Percentiles rank a stretch among this genome's conserved stretches.
Conservation (phyloP, 148 eudicot genomes). For the Dysphania ambrosioides region DNA sequence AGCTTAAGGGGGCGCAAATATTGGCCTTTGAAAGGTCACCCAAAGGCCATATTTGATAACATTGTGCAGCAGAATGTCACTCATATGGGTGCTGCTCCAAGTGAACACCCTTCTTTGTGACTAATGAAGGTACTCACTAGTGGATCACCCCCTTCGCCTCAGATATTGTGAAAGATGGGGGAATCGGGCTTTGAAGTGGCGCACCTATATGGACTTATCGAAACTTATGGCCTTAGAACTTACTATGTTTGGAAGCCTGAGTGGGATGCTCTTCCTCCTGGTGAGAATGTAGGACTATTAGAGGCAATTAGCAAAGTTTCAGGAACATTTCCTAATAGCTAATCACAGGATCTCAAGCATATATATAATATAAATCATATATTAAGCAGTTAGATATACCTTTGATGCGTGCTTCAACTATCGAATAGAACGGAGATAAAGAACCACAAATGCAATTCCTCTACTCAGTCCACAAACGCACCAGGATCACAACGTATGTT, state of each 20-base stretch:
- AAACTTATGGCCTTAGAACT: conserved; percentile 63
- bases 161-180: conserved; percentile 52
- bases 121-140: conserved; percentile 47
- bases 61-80: conserved; percentile 47
- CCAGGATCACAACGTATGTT: no score
- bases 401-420: no score
- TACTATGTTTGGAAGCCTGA: conserved; percentile 64
- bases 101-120: conserved; percentile 40
- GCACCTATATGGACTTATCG: conserved; percentile 62
- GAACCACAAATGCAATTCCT: no score
- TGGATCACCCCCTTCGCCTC: conserved; percentile 64
- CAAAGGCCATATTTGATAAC: conserved; percentile 45
- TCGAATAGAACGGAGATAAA: no score
- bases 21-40: conserved; percentile 52
- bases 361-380: no score
- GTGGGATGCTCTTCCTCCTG: conserved; percentile 48
- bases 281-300: no score
- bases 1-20: conserved; percentile 57
- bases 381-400: no score
- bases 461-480: no score
- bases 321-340: no score
- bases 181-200: conserved; percentile 47
- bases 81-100: conserved; percentile 67
- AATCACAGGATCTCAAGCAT: no score
- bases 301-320: no score